Base-by-base conservation (phyloP, 345 rosid genomes). In the Camelina hispida region DNA sequence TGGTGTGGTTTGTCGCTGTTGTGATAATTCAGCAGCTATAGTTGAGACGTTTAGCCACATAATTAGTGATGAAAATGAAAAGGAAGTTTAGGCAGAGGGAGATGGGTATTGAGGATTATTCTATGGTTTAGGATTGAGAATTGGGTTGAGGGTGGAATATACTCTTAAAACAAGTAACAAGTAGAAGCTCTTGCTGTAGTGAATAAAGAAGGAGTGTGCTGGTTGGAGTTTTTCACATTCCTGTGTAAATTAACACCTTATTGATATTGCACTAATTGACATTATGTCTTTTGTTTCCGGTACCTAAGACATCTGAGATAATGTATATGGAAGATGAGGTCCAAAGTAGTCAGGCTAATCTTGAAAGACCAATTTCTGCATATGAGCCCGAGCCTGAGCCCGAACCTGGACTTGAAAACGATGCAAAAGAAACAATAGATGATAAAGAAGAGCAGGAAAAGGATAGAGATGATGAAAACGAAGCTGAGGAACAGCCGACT, bases 401-500 rank as follows among this genome's bases (percentile, higher is more conserved):
- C 11, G 62, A 64, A 46, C n/a, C 42, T 4, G 85, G 40, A 23
- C 18, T 54, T 47, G 76, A 81, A 52, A 72, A 62, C 66, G 42
- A 62, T 75, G 73, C 62, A 34, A 37, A 78, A 66, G 74, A 67
- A 77, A 77, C 69, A 61, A 44, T 37, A 18, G 86, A 78, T 48
- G 60, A 76, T 58, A 50, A 78, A 30, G 73, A 54, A 34, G 64
- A 57, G 14, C 46, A 14, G 8, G 70, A 55, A 9, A 72, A 66
- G 11, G 42, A 20, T 15, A 53, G 17, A 38, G 66, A 54, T 15
- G 59, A 46, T 63, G 86, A 85, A 66, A 65, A 81, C 71, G 64
- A 62, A 59, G 81, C 56, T 14, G 96, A 81, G 79, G 97, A 90
- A 64, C 84, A 85, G 2, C 63, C 74, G 12, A 90, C 84, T 72